phyloP scores from a whole-genome alignment of 306 rosid genomes.

The Glycine latifolia region DNA sequence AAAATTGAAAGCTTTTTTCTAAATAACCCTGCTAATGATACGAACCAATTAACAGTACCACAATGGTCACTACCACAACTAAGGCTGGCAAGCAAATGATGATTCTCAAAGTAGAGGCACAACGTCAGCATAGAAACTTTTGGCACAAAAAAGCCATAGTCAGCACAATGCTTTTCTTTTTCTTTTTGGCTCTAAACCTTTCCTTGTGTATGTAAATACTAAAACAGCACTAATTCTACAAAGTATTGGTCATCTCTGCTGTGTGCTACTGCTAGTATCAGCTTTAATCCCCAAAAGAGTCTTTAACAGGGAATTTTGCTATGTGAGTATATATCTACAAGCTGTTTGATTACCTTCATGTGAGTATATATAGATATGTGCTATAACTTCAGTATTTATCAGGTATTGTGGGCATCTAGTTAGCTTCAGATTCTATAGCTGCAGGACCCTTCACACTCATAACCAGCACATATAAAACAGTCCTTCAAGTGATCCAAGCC shows the following conservation, averaged over 20 bases:
- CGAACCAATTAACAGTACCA: background rate
- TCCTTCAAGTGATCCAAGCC: conserved; percentile 88
- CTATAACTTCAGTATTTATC: background rate
- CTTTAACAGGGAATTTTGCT: conserved; percentile 4
- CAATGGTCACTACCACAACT: no score
- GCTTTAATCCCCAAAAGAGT: conserved; percentile 8
- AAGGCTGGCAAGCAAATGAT: no score
- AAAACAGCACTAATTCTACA: background rate
- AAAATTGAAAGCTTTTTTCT: background rate
- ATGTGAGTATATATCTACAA: conserved; percentile 28
- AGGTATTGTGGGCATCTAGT: no score
- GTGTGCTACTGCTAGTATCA: conserved; percentile 5
- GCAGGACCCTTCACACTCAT: conserved; percentile 3
- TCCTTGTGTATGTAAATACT: background rate
- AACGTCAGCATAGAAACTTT: background rate
- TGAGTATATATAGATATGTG: no score
- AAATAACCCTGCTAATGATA: background rate
- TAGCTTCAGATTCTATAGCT: no score
- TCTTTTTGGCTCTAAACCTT: background rate
- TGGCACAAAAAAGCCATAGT: no score
- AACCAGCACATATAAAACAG: conserved; percentile 72
- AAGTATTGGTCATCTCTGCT: background rate
- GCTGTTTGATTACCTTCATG: background rate
- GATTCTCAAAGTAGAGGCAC: background rate
- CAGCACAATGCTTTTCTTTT: background rate